Conservation (phyloP, 768 basidiomycete species). For the Tricholoma furcatifolium region DNA sequence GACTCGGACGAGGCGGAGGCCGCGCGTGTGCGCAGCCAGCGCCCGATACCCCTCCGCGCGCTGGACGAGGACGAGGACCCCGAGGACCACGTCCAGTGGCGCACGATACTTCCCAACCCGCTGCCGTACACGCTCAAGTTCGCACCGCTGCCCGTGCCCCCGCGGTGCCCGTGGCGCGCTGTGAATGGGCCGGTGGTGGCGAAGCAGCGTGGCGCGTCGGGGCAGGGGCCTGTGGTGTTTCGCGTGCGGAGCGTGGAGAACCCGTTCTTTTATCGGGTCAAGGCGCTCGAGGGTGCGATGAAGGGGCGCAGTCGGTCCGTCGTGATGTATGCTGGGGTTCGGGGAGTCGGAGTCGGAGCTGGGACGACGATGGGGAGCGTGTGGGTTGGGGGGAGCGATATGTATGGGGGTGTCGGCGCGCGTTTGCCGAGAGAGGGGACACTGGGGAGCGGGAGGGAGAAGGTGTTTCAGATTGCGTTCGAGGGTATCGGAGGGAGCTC, state of each 20-base stretch:
- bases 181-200: slow-evolving; percentile 16
- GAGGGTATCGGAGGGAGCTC: slow-evolving; percentile 60
- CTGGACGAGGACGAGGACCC: slow-evolving; percentile 19
- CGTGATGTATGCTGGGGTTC: slow-evolving; percentile 40
- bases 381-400: slow-evolving; percentile 28
- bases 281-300: slow-evolving; percentile 56
- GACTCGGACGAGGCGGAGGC: not conserved
- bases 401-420: slow-evolving; percentile 42
- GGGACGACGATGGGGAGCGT: not conserved
- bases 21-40: not conserved
- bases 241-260: slow-evolving; percentile 61
- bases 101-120: slow-evolving; percentile 29
- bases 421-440: slow-evolving; percentile 41
- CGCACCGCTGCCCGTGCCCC: slow-evolving; percentile 39
- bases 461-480: slow-evolving; percentile 56
- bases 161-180: slow-evolving; percentile 39
- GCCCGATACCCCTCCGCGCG: slow-evolving; percentile 34
- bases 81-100: slow-evolving; percentile 16
- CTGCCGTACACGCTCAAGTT: slow-evolving; percentile 32
- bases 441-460: slow-evolving; percentile 56
- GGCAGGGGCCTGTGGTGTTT: slow-evolving; percentile 10
- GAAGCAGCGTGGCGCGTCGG: too few species aligned
- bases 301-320: slow-evolving; percentile 45
- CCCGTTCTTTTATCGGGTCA: slow-evolving; percentile 55
- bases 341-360: slow-evolving; percentile 41